phyloP scores from a whole-genome alignment of 768 basidiomycete genomes.

The Saitozyma sp. region DNA sequence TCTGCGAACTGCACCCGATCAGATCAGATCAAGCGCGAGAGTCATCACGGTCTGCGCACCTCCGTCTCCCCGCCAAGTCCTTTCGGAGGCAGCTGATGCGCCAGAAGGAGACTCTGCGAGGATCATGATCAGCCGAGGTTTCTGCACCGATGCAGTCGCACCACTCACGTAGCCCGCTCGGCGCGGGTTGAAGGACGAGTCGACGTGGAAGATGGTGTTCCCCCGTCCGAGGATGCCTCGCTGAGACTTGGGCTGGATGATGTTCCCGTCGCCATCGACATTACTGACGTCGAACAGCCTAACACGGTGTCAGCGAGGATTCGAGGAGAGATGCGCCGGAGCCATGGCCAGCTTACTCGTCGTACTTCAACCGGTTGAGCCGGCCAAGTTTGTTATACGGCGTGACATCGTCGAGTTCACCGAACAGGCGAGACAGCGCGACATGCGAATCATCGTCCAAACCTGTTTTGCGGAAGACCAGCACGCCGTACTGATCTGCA shows the following conservation, averaged over 20 bases:
- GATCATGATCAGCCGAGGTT: background rate
- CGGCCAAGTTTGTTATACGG: constrained; percentile 17
- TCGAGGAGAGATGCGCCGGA: background rate
- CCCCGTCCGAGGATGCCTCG: constrained; percentile 16
- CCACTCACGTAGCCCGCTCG: constrained; percentile 19
- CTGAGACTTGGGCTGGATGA: constrained; percentile 17
- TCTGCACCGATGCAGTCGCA: background rate
- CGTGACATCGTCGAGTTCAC: constrained; percentile 24
- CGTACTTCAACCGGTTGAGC: constrained; percentile 20
- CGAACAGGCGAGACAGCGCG: constrained; percentile 17
- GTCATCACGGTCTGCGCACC: constrained; percentile 1
- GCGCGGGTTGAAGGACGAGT: constrained; percentile 22
- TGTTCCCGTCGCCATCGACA: constrained; percentile 20
- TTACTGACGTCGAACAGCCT: constrained; percentile 31
- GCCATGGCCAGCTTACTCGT: constrained; percentile 14
- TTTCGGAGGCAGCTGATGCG: constrained; percentile 16
- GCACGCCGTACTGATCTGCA: constrained; percentile 16
- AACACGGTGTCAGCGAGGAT: background rate
- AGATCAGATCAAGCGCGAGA: constrained; percentile 6
- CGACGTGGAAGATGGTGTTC: constrained; percentile 25
- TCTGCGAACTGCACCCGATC: constrained; percentile 19
- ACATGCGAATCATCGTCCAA: constrained; percentile 22
- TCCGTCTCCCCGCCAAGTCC: constrained; percentile 16
- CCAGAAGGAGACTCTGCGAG: constrained; percentile 10
- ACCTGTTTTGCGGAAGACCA: constrained; percentile 25